phyloP scores from a whole-genome alignment of 1,284 basidiomycete species.

The Naganishia liquefaciens region DNA sequence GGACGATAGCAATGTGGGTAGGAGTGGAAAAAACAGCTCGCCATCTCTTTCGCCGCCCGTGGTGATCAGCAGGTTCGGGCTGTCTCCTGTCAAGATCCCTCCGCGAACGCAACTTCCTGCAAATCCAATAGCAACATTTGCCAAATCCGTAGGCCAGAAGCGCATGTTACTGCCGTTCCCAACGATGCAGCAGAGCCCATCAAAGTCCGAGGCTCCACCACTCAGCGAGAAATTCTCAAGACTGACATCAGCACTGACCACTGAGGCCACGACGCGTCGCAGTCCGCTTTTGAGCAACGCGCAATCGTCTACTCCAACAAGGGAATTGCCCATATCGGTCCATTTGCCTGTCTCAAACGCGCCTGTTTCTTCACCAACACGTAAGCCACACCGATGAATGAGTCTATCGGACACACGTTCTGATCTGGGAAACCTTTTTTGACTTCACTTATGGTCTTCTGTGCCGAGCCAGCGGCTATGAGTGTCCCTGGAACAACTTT shows the following conservation, averaged over 20 bases:
- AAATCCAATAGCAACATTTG: not conserved
- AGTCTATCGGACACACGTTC: no score
- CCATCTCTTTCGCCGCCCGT: conserved; percentile 1
- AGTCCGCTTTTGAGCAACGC: no score
- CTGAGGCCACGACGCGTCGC: not conserved
- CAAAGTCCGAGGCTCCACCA: not conserved
- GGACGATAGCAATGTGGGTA: no score
- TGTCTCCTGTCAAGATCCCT: not conserved
- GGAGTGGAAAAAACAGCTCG: not conserved
- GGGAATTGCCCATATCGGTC: no score
- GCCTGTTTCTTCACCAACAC: no score
- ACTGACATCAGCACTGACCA: not conserved
- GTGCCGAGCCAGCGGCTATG: no score
- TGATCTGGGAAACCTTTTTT: no score
- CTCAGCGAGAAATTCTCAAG: not conserved
- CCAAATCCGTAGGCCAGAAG: not conserved
- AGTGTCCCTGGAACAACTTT: no score
- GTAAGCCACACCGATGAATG: no score
- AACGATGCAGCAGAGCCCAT: not conserved
- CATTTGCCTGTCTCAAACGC: no score
- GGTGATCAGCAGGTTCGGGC: not conserved
- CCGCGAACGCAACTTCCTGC: not conserved
- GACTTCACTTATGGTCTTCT: no score
- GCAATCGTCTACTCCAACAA: no score
- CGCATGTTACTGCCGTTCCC: conserved; percentile 15